Conservation (phyloP, 441 rosid genomes). For the Gossypium laxum region DNA sequence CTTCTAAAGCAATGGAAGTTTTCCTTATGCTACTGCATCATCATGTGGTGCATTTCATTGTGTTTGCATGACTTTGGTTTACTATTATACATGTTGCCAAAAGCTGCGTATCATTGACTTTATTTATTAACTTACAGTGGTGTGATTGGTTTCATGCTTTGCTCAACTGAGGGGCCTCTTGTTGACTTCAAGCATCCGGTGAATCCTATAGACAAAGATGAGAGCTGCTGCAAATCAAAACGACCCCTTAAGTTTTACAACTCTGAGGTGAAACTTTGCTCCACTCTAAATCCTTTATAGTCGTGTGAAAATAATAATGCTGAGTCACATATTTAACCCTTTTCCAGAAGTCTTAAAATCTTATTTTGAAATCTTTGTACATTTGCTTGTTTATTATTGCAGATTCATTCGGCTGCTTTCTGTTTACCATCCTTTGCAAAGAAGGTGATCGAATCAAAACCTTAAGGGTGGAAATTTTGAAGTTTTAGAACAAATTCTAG, state of each 20-base stretch:
- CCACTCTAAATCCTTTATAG: not conserved
- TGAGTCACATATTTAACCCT: not conserved
- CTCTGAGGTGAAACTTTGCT: conserved; percentile 42
- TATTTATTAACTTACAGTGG: conserved; percentile 36
- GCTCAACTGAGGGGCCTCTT: conserved; percentile 76
- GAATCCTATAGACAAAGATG: conserved; percentile 46
- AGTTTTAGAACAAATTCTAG: conserved; percentile 1
- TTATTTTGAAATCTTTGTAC: not conserved
- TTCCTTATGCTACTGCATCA: not conserved
- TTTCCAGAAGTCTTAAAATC: not conserved
- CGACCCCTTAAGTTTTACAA: conserved; percentile 72
- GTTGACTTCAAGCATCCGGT: conserved; percentile 87
- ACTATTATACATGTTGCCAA: not conserved
- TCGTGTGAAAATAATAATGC: not conserved
- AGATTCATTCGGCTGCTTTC: conserved; percentile 91
- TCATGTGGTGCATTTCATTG: not conserved
- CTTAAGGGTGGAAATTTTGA: conserved; percentile 22
- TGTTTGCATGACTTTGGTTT: not conserved
- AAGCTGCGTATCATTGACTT: not conserved
- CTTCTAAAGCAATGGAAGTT: not conserved
- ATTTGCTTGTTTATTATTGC: conserved; percentile 15
- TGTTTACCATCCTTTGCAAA: conserved; percentile 82
- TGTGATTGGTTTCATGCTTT: conserved; percentile 89
- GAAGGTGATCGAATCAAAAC: conserved; percentile 51
- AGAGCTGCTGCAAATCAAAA: conserved; percentile 26